Conservation (phyloP, 2,329 filamentous ascomycete species). For the Apiospora phragmitis region DNA sequence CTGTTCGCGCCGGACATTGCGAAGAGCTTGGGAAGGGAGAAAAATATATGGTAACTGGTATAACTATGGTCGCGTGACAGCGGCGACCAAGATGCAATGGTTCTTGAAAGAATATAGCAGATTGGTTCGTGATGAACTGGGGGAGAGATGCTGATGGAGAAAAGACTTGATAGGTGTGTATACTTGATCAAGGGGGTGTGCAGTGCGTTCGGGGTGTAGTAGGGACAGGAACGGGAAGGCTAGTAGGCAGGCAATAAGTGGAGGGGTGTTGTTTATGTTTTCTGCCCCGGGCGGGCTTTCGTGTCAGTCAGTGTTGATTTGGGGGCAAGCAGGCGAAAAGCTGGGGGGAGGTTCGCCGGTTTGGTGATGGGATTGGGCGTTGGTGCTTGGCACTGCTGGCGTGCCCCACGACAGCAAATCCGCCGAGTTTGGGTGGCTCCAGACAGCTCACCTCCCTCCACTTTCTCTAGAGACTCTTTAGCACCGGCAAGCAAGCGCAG, state of each 20-base stretch:
- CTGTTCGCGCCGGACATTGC: slow-evolving; percentile 66
- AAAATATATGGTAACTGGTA: slow-evolving; percentile 20
- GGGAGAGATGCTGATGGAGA: neutral
- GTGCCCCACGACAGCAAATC: neutral
- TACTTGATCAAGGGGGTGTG: slow-evolving; percentile 4
- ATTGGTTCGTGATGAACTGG: neutral
- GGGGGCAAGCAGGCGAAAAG: neutral
- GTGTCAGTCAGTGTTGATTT: neutral
- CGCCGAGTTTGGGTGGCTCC: neutral
- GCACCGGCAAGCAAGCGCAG: neutral
- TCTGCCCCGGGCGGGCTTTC: neutral
- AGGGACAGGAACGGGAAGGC: slow-evolving; percentile 1
- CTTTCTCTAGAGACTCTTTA: neutral
- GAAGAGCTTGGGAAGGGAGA: slow-evolving; percentile 21
- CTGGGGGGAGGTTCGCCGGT: neutral
- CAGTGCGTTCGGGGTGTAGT: neutral
- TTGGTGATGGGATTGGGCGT: neutral
- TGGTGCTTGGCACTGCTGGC: neutral
- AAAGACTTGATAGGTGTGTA: neutral
- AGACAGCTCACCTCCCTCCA: neutral
- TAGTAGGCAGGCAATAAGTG: neutral
- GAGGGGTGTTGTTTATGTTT: slow-evolving; percentile 5
- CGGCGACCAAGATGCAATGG: slow-evolving; percentile 33
- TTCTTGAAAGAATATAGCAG: slow-evolving; percentile 16
- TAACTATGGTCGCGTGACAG: slow-evolving; percentile 31